Percentiles rank a stretch among this genome's conserved stretches.
These are phyloP conservation scores for Boletus speciosus DNA, from an alignment of 768 basidiomycete species.

Conservation along the genomic window DNA sequence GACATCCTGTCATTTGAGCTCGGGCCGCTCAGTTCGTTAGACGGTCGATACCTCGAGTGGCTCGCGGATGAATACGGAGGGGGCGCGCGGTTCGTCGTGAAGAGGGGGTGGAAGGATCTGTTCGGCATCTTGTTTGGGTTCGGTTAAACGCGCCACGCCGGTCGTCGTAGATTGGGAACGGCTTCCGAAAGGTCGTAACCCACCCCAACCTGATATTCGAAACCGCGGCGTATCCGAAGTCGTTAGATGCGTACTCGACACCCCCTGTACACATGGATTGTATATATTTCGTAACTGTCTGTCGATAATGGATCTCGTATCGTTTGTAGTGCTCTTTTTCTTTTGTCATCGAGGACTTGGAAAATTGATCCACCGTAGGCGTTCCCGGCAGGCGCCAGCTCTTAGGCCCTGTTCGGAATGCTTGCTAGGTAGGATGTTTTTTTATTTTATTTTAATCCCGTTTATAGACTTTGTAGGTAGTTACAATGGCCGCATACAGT, in stretches of 20 bases:
- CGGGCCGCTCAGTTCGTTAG: conserved; percentile 66
- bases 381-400: no score
- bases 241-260: background rate
- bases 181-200: background rate
- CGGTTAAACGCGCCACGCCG: conserved; percentile 19
- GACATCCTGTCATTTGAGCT: conserved; percentile 69
- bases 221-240: background rate
- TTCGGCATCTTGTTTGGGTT: conserved; percentile 43
- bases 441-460: no score
- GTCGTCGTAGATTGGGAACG: no score
- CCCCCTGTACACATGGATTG: background rate
- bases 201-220: background rate
- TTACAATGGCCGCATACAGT: no score
- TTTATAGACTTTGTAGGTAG: no score
- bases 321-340: background rate
- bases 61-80: conserved; percentile 63
- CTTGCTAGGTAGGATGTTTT: no score
- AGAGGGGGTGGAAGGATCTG: conserved; percentile 47
- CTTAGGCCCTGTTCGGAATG: no score
- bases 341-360: background rate
- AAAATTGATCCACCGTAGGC: background rate
- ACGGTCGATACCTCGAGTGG: conserved; percentile 78
- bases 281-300: background rate
- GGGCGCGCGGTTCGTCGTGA: conserved; percentile 37
- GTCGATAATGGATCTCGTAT: background rate